Evolutionary conservation across 176 grass and related monocot genomes (phyloP).

Genomic region (Musa beccarii): DNA sequence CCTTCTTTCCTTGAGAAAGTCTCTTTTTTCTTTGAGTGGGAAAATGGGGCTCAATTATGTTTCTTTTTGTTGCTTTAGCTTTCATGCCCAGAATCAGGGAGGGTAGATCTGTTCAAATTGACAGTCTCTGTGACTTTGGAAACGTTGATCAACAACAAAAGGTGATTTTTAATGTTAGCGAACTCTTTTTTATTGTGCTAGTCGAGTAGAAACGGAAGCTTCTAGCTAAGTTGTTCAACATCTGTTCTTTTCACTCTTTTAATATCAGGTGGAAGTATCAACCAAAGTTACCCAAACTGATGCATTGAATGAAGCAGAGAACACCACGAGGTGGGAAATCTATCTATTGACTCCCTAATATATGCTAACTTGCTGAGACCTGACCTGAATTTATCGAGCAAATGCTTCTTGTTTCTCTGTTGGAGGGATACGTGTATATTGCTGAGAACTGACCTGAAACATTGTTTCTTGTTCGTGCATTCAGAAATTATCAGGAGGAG

Average conservation of each 20-base stretch:
- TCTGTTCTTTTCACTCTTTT: background rate
- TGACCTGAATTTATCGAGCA: too few relatives aligned
- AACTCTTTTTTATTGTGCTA: background rate
- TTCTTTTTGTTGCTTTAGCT: constrained; percentile 26
- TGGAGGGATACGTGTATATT: background rate
- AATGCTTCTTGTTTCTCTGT: background rate
- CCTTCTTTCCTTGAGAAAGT: background rate
- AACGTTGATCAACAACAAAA: constrained; percentile 34
- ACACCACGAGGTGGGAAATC: background rate
- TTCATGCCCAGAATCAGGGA: constrained; percentile 65
- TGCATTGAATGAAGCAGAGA: background rate
- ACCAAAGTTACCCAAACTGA: background rate
- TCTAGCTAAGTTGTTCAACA: background rate
- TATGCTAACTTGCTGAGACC: too few relatives aligned
- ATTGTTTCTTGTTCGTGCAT: background rate
- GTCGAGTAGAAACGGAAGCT: background rate
- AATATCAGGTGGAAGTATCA: background rate
- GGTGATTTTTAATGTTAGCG: constrained; percentile 11
- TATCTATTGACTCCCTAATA: too few relatives aligned
- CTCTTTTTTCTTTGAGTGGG: background rate
- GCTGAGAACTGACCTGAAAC: background rate
- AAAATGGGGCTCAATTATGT: background rate
- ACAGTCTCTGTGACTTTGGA: constrained; percentile 48
- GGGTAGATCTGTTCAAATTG: constrained; percentile 45
- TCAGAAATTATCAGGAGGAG: background rate